Percentiles rank a stretch among this genome's conserved stretches.
phyloP scores from a whole-genome alignment of 257 asterid genomes.

The Ehretia macrophylla region DNA sequence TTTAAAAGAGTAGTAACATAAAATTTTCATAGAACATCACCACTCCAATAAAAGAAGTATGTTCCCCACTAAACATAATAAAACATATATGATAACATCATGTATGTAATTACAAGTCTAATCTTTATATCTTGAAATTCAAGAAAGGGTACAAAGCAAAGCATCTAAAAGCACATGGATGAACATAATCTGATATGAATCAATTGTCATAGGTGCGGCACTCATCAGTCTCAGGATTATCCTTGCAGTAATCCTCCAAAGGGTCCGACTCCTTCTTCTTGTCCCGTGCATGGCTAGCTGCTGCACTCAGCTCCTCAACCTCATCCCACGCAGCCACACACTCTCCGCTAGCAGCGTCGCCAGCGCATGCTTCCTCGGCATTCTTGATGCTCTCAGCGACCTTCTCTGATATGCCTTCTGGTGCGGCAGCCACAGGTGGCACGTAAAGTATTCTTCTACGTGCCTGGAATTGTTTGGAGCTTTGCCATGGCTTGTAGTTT shows the following conservation, averaged over 20 bases:
- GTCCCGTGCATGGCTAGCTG: slow-evolving; percentile 89
- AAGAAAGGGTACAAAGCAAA: no score
- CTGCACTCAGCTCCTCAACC: slow-evolving; percentile 99
- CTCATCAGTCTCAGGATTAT: slow-evolving; percentile 1
- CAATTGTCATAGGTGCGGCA: slow-evolving; percentile 85
- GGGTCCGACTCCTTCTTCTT: slow-evolving; percentile 55
- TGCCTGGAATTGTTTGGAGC: neutral
- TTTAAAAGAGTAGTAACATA: no score
- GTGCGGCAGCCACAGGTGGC: slow-evolving; percentile 53
- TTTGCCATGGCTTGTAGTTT: slow-evolving; percentile 7
- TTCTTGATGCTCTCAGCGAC: slow-evolving; percentile 83
- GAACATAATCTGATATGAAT: neutral
- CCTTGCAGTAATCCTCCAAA: slow-evolving; percentile 64
- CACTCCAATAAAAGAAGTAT: no score
- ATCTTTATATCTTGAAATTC: no score
- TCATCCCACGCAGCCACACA: slow-evolving; percentile 99
- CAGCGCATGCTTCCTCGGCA: slow-evolving; percentile 71
- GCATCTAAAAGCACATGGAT: no score
- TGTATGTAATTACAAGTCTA: no score
- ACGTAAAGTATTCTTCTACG: slow-evolving; percentile 5
- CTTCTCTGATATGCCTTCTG: slow-evolving; percentile 62
- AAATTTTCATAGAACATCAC: no score
- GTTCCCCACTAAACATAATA: no score
- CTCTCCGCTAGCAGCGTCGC: slow-evolving; percentile 68
- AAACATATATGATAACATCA: no score